Percentiles rank a stretch among this genome's conserved stretches.
Conservation (phyloP, 805 yeast genomes). For the Candida hungchunana region DNA sequence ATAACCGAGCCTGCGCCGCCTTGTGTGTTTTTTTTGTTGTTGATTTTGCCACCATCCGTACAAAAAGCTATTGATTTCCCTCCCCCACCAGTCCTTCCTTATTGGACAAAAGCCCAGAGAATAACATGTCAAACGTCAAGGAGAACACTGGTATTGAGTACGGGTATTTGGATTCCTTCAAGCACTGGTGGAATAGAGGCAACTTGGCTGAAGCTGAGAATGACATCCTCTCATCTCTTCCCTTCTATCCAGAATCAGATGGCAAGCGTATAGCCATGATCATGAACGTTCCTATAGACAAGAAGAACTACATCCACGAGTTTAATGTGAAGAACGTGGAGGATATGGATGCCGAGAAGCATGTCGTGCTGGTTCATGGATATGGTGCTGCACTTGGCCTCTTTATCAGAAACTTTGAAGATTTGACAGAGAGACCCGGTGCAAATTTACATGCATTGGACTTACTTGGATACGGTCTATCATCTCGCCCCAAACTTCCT, state of each 20-base stretch:
- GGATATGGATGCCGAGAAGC: slow-evolving; percentile 25
- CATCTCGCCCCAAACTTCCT: slow-evolving; percentile 45
- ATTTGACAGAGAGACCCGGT: slow-evolving; percentile 45
- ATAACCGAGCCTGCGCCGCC: too few relatives aligned
- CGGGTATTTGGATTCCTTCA: slow-evolving; percentile 31
- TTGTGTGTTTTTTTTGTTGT: too few relatives aligned
- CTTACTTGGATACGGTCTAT: slow-evolving; percentile 57
- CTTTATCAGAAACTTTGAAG: slow-evolving; percentile 61
- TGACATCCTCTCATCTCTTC: slow-evolving; percentile 50
- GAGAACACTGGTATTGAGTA: too few relatives aligned
- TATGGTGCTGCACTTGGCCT: slow-evolving; percentile 84
- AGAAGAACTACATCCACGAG: slow-evolving; percentile 60
- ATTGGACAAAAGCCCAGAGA: too few relatives aligned
- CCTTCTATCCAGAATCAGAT: slow-evolving; percentile 55
- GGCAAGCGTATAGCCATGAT: slow-evolving; percentile 42
- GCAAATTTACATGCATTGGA: slow-evolving; percentile 57
- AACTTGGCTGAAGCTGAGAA: slow-evolving; percentile 38
- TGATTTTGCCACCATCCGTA: too few relatives aligned
- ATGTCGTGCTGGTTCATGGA: slow-evolving; percentile 74
- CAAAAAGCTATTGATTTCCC: too few relatives aligned
- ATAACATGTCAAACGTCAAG: too few relatives aligned
- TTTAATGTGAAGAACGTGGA: slow-evolving; percentile 53
- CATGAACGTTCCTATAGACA: slow-evolving; percentile 52
- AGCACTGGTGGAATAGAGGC: slow-evolving; percentile 40
- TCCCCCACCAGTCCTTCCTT: too few relatives aligned